Evolutionary conservation across 192 early-diverging fungal species (phyloP), one percentile per base, ranked within the genome.

Genomic region (Podochytrium sp.): DNA sequence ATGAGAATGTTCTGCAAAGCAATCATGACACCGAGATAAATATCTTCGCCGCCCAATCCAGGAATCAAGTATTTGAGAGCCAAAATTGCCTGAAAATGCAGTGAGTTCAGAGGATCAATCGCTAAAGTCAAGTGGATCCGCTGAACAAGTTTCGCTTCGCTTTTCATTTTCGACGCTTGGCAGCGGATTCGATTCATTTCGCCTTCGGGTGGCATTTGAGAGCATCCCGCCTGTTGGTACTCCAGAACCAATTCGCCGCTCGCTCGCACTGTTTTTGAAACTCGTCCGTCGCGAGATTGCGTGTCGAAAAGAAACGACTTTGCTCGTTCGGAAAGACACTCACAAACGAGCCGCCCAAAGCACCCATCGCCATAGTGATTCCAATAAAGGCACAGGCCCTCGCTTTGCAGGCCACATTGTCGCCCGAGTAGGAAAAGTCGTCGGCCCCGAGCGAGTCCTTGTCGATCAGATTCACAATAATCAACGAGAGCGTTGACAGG

Each of bases 391-490:
- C 85, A 49, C 79, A 84, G 25, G 65, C 80, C 12, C 83, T 78
- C 7, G 85, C 85, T 65, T 84, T 86, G 52, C 63, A 75, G 10
- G 81, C 85, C 7, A 84, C 79, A 61, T 76, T 72, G 0, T 18
- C 7, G 14, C 67, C 58, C 40, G 66, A 65, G 51, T 57, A 78
- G 2, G 65, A 51, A 35, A 57, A 77, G 51, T 77, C 80, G 53
- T 81, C 82, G 0, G 76, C 82, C 49, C 60, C 82, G 20, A 86
- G 71, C 38, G 73, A 79, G 33, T 81, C 76, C 25, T 76, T 76
- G 57, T 86, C 81, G 42, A 86, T 84, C 60, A 84, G 58, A 69
- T 86, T 86, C 1, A 86, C 81, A 53, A 82, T 83, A 41, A 84
- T 78, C 27, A 86, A 74, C 3, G 85, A 66, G 2, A 86, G 43